phyloP scores from a whole-genome alignment of 2,329 filamentous ascomycete genomes.

The Chrysosporium queenslandicum region DNA sequence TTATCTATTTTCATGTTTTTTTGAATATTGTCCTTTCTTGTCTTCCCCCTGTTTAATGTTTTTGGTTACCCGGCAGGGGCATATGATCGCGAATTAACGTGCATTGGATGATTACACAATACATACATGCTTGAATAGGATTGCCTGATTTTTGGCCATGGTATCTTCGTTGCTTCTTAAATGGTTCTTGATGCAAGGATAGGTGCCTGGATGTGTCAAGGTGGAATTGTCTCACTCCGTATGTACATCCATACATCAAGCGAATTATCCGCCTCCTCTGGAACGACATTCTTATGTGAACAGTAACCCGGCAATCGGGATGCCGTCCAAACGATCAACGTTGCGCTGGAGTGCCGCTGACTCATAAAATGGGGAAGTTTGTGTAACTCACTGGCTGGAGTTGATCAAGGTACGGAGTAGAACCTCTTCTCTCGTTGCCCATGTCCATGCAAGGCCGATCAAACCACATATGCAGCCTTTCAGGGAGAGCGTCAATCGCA shows the following conservation, averaged over 20 bases:
- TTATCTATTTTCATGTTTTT: not conserved
- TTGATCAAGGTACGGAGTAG: no score
- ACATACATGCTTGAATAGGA: not conserved
- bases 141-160: not conserved
- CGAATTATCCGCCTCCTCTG: no score
- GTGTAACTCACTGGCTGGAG: not conserved
- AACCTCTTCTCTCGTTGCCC: not conserved
- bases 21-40: not conserved
- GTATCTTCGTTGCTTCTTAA: not conserved
- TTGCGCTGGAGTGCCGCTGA: no score
- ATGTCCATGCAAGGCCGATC: slow-evolving; percentile 4
- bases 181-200: not conserved
- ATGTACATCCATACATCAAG: no score
- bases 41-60: slow-evolving; percentile 1
- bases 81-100: not conserved
- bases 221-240: no score
- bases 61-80: not conserved
- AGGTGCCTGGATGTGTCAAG: not conserved
- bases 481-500: not conserved
- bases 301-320: no score
- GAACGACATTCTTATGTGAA: no score
- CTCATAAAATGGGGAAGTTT: no score
- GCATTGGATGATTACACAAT: not conserved
- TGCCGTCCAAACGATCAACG: no score
- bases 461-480: not conserved